Base-by-base conservation (phyloP, 306 rosid species). In the Senna tora region DNA sequence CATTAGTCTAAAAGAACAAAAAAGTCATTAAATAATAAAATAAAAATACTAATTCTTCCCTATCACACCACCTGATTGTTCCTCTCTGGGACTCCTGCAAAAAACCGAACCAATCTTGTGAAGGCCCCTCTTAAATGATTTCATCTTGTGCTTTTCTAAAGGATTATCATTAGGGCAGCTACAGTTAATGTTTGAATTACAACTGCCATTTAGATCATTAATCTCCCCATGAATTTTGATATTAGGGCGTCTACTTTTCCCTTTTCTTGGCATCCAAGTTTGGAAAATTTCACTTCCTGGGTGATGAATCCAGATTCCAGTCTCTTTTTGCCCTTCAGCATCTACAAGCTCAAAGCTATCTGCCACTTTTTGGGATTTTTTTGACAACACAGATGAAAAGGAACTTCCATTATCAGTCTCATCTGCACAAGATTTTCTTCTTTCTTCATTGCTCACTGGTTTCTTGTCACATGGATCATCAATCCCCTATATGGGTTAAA, bases 251-350 rank as follows among this genome's bases (percentile, higher is more conserved):
- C 96, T 83, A 67, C 39, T 74, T 80, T 67, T 90, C 69, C 99
- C 97, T 86, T 95, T 91, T 69, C 96, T 86, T 50, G 93, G 86
- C 83, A 86, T 85, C 96, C 96, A 95, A 36, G 69, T 86, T 65
- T 84, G 91, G 51, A 72, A 57, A 81, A 85, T 79, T 74, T 91
- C 92, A 54, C 90, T 87, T 73, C 99, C 99, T 11, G 99, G 99
- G 21, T 81, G 96, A 69, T 91, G 99, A 62, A 89, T 88, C 99
- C 99, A 94, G 69, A 95, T 62, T 43, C 96, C 99, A 4, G 96
- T 85, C 72, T 89, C 88, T 36, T 77, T 85, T 77, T 88, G 97
- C 75, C 99, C 99, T 50, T 91, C 80, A 4, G 91, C 39, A 21
- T 95, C 76, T 56, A 95, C 85, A 16, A 96, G 92, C 82, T 95